phyloP scores from a whole-genome alignment of 768 basidiomycete species.

The Phanerochaete sordida region DNA sequence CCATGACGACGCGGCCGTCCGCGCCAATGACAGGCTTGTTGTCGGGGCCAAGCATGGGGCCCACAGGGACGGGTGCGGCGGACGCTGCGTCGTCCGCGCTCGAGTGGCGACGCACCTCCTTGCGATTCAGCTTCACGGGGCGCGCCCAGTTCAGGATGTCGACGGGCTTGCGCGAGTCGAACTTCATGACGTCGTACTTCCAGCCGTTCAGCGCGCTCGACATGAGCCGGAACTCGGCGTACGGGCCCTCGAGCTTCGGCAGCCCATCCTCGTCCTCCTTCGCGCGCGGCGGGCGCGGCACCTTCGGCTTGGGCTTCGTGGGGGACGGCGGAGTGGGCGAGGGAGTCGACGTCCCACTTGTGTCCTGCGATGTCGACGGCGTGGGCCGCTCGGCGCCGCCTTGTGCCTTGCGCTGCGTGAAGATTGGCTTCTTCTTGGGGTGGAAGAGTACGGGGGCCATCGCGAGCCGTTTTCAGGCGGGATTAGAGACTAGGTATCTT shows the following conservation, averaged over 20 bases:
- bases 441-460: slow-evolving; percentile 12
- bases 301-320: background rate
- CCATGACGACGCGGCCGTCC: slow-evolving; percentile 78
- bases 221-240: slow-evolving; percentile 73
- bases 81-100: slow-evolving; percentile 24
- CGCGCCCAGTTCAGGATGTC: slow-evolving; percentile 66
- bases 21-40: slow-evolving; percentile 79
- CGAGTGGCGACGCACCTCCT: slow-evolving; percentile 62
- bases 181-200: slow-evolving; percentile 94
- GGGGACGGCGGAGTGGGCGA: background rate
- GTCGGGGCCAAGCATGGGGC: slow-evolving; percentile 76
- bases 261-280: slow-evolving; percentile 51
- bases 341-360: background rate
- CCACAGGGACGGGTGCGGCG: slow-evolving; percentile 48
- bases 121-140: slow-evolving; percentile 86
- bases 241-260: slow-evolving; percentile 61
- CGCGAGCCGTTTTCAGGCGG: background rate
- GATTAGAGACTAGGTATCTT: background rate
- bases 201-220: slow-evolving; percentile 80
- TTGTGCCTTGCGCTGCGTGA: background rate
- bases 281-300: slow-evolving; percentile 28
- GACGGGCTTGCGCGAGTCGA: slow-evolving; percentile 69
- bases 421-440: slow-evolving; percentile 8
- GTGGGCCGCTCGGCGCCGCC: background rate
- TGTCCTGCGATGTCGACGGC: background rate